phyloP scores from a whole-genome alignment of 768 basidiomycete species.

The Gyrodon lividus region DNA sequence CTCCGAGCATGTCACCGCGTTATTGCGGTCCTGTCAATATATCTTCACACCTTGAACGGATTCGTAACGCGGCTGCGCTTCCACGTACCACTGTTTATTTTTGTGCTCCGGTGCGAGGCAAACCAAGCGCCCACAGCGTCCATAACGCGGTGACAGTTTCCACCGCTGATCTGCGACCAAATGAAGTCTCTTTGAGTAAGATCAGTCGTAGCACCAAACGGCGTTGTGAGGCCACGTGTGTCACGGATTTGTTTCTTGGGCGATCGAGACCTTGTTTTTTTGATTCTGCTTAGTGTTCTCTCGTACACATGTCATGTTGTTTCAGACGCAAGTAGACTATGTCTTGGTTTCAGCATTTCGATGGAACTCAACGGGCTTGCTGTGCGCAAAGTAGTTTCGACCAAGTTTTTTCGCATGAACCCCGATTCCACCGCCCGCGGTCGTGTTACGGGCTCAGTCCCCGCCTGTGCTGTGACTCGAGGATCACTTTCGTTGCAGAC shows the following conservation, averaged over 20 bases:
- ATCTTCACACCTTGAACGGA: constrained; percentile 8
- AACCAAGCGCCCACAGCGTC: constrained; percentile 9
- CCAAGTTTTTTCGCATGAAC: constrained; percentile 10
- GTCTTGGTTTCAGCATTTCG: not conserved
- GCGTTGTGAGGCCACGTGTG: constrained; percentile 18
- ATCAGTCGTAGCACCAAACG: constrained; percentile 17
- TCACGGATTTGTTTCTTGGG: not conserved
- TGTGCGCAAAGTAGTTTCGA: constrained; percentile 21
- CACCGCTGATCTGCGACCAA: constrained; percentile 15
- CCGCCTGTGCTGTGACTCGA: constrained; percentile 22
- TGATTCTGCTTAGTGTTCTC: not conserved
- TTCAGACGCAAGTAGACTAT: constrained; percentile 2
- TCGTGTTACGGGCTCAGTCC: constrained; percentile 19
- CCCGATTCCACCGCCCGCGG: constrained; percentile 22
- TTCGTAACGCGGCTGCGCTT: constrained; percentile 6
- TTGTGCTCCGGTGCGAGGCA: constrained; percentile 4
- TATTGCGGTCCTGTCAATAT: constrained; percentile 13
- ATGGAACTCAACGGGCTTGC: constrained; percentile 10
- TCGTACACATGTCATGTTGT: constrained; percentile 14
- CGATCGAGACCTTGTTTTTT: constrained; percentile 11
- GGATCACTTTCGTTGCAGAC: not conserved
- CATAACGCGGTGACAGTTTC: constrained; percentile 11
- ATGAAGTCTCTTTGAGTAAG: constrained; percentile 11
- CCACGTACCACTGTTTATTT: constrained; percentile 14
- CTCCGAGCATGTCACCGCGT: constrained; percentile 7